These are phyloP conservation scores for Boletus rufocinnamomeus DNA, from an alignment of 768 basidiomycete species.

Conservation along the genomic window DNA sequence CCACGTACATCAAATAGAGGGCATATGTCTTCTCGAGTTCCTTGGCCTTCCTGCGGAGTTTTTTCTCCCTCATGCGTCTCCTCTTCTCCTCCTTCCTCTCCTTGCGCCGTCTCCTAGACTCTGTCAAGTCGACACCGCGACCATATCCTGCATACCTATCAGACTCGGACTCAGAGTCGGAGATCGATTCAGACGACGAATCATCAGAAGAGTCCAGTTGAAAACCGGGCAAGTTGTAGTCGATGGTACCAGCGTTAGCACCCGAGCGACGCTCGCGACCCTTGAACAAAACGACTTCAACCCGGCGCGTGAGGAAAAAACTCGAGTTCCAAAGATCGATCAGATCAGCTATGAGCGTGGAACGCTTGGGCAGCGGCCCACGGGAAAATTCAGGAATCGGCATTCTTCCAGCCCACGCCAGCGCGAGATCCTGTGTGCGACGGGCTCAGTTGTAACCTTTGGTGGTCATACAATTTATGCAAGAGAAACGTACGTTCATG, in stretches of 20 bases:
- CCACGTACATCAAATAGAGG: conserved; percentile 59
- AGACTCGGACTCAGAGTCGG: conserved; percentile 44
- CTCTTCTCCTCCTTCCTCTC: conserved; percentile 63
- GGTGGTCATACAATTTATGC: neutral
- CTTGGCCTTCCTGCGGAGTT: conserved; percentile 56
- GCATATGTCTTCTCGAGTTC: conserved; percentile 63
- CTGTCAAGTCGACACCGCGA: conserved; percentile 46
- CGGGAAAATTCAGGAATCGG: conserved; percentile 56
- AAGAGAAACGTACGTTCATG: conserved; percentile 57
- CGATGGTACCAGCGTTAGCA: conserved; percentile 51
- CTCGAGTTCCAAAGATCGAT: conserved; percentile 78
- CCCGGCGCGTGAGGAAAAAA: conserved; percentile 73
- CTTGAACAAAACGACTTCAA: conserved; percentile 81
- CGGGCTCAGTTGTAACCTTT: neutral
- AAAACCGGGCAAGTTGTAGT: conserved; percentile 53
- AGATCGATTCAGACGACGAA: conserved; percentile 42
- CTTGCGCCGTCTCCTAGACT: conserved; percentile 53
- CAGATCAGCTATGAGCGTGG: conserved; percentile 65
- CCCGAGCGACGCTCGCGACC: conserved; percentile 81
- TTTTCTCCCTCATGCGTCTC: conserved; percentile 65
- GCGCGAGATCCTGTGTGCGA: conserved; percentile 58
- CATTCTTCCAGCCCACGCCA: conserved; percentile 75
- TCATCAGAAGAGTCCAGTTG: conserved; percentile 44
- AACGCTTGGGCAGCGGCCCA: conserved; percentile 55
- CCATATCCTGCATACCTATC: conserved; percentile 50